Conservation (phyloP, 1,139 yeast genomes). For the Candida tropicalis region DNA sequence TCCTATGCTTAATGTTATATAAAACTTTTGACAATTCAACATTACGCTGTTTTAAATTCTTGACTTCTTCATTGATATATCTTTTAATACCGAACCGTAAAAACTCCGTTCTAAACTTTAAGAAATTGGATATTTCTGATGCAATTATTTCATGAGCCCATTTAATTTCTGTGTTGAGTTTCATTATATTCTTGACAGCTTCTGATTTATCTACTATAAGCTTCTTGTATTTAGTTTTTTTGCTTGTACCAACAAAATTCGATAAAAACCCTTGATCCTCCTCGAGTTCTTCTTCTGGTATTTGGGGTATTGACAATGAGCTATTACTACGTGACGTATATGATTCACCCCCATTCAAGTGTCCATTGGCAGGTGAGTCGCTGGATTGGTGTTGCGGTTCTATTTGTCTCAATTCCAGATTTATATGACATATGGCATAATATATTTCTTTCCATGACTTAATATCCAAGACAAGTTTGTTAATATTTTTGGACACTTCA, state of each 20-base stretch:
- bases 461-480: slow-evolving; percentile 38
- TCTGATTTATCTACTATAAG: slow-evolving; percentile 35
- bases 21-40: slow-evolving; percentile 13
- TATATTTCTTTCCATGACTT: slow-evolving; percentile 56
- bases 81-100: slow-evolving; percentile 38
- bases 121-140: slow-evolving; percentile 59
- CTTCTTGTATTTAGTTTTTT: slow-evolving; percentile 36
- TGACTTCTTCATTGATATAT: slow-evolving; percentile 25
- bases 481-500: slow-evolving; percentile 45
- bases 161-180: slow-evolving; percentile 41
- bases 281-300: slow-evolving; percentile 14
- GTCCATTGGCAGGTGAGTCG: too few relatives aligned
- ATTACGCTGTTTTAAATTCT: slow-evolving; percentile 13
- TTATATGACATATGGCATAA: slow-evolving; percentile 29
- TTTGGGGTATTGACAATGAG: slow-evolving; percentile 14
- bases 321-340: slow-evolving; percentile 8
- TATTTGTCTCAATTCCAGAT: slow-evolving; percentile 30
- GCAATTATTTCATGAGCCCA: slow-evolving; percentile 62
- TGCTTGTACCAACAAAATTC: slow-evolving; percentile 34
- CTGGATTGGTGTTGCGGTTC: slow-evolving; percentile 7
- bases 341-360: too few relatives aligned
- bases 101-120: slow-evolving; percentile 51
- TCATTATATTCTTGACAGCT: slow-evolving; percentile 35
- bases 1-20: slow-evolving; percentile 3
- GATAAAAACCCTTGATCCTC: slow-evolving; percentile 35